Evolutionary conservation across 331 rosid genomes (phyloP).

Genomic region (Acacia pycnantha): DNA sequence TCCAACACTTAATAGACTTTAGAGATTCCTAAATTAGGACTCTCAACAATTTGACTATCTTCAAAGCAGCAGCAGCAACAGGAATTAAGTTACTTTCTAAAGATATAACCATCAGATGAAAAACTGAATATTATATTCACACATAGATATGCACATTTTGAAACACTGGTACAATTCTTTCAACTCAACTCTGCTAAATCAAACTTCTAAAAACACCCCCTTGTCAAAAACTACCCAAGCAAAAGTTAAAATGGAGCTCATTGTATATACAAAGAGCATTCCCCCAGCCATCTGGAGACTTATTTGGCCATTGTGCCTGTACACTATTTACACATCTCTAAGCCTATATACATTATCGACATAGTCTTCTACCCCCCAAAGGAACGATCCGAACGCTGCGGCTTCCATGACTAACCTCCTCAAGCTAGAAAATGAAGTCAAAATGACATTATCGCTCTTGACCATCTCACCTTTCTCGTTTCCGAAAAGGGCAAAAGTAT

Average conservation of each 20-base stretch:
- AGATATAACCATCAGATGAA: background rate
- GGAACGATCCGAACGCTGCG: slow-evolving; percentile 83
- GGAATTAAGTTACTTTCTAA: background rate
- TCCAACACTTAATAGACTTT: background rate
- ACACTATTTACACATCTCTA: slow-evolving; percentile 43
- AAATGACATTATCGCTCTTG: slow-evolving; percentile 49
- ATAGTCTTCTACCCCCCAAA: slow-evolving; percentile 80
- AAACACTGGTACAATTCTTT: background rate
- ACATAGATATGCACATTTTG: background rate
- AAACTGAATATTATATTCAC: background rate
- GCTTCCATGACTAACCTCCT: slow-evolving; percentile 83
- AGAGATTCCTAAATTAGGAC: background rate
- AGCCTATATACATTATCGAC: slow-evolving; percentile 61
- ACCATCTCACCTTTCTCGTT: slow-evolving; percentile 36
- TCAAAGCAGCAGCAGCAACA: background rate
- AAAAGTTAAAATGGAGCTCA: slow-evolving; percentile 6
- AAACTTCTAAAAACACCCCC: background rate
- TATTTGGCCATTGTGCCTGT: background rate
- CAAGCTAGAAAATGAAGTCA: slow-evolving; percentile 74
- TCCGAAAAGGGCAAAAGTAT: slow-evolving; percentile 66
- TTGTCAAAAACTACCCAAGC: slow-evolving; percentile 12
- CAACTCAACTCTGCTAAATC: background rate
- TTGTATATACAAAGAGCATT: slow-evolving; percentile 25
- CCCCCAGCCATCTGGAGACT: background rate
- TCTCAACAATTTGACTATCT: background rate